Evolutionary conservation across 352 stramenopile genomes (phyloP), one percentile per base, ranked within the genome.

Genomic region (Phytophthora tubulina): DNA sequence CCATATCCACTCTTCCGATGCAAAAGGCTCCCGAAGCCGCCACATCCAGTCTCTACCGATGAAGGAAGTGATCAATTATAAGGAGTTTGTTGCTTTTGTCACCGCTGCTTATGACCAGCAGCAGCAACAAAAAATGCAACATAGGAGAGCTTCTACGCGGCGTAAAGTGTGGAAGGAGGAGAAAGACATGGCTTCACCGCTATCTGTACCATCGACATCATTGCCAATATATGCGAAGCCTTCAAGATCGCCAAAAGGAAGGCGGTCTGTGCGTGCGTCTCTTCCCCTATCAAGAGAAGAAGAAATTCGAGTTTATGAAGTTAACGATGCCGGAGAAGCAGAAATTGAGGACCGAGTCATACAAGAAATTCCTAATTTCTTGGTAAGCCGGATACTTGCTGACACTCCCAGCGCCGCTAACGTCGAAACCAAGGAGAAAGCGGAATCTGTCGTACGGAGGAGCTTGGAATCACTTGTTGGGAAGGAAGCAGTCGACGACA

Each of bases 31-130:
- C 9, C 49, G 32, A 31, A 54, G 30, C 41, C 48, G 50, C 11
- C 64, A 39, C 7, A 21, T 54, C 0, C 57, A 72, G 27, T 51
- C 78, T 44, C 30, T 75, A 6, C 81, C 82, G 0, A 67, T 90
- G 35, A 77, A 80, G 4, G 81, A 94, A 61, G 65, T 91, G 49
- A 94, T 94, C 49, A 93, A 76, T 66, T 94, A 88, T 71, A 91
- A 89, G 53, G 83, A 92, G 57, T 94, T 94, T 49, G 76, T 86
- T 21, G 86, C 85, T 4, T 93, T 94, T 57, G 74, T 91, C 31
- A 89, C 84, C 1, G 79, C 82, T 44, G 86, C 84, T 6, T 75
- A 82, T 31, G 73, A 85, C 17, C 63, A 78, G 27, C 71, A 84
- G 35, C 72, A 73, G 15, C 78, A 78, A 45, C 49, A 52, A 64